phyloP scores from a whole-genome alignment of 2,329 filamentous ascomycete genomes.

The Xylaria sp. region DNA sequence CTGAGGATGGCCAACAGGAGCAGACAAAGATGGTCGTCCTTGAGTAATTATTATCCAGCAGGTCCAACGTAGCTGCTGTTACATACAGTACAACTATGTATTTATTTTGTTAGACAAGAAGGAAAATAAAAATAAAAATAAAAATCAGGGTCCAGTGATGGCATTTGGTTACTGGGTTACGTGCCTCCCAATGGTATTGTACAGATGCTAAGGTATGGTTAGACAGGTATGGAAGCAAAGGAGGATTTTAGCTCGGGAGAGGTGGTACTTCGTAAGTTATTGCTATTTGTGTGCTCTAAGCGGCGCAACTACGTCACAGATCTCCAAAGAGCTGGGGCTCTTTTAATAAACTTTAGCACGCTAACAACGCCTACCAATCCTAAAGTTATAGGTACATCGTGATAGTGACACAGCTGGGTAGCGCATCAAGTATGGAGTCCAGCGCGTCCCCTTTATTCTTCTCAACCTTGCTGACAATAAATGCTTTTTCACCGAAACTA shows the following conservation, averaged over 20 bases:
- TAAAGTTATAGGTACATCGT: not conserved
- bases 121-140: not conserved
- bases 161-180: slow-evolving; percentile 1
- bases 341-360: slow-evolving; percentile 10
- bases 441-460: not conserved
- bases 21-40: slow-evolving; percentile 6
- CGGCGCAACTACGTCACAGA: slow-evolving; percentile 39
- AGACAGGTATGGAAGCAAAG: slow-evolving; percentile 25
- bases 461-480: not conserved
- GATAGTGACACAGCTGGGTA: not conserved
- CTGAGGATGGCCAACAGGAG: slow-evolving; percentile 3
- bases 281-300: slow-evolving; percentile 37
- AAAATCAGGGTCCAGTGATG: slow-evolving; percentile 3
- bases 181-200: slow-evolving; percentile 24
- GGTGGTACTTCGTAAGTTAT: slow-evolving; percentile 10
- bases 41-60: slow-evolving; percentile 5
- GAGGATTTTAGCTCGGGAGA: slow-evolving; percentile 24
- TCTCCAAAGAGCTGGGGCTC: slow-evolving; percentile 33
- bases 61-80: slow-evolving; percentile 1
- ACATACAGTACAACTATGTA: not conserved
- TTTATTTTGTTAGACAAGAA: slow-evolving; percentile 2
- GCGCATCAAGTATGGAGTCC: not conserved
- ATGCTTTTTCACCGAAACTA: not conserved
- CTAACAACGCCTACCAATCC: slow-evolving; percentile 1
- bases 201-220: slow-evolving; percentile 2